phyloP scores from a whole-genome alignment of 2,329 filamentous ascomycete species.

The Paraconiothyrium brasiliense region DNA sequence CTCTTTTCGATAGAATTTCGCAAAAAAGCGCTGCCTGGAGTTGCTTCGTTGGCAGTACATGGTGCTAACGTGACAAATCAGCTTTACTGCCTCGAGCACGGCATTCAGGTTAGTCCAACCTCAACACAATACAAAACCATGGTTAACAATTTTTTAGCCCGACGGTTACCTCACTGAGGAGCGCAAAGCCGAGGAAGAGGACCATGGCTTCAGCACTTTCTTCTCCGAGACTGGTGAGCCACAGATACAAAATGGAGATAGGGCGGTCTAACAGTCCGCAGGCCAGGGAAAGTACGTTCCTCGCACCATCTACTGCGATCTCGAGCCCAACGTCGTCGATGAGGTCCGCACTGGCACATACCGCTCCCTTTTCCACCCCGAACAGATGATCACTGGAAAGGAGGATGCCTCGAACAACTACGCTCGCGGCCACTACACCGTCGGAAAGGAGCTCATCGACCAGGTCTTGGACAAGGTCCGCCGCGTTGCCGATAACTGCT shows the following conservation, averaged over 20 bases:
- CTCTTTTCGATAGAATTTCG: conserved; percentile 21
- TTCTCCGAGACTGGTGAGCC: conserved; percentile 97
- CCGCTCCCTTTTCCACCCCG: conserved; percentile 96
- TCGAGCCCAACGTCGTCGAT: conserved; percentile 99
- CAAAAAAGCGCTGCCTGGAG: conserved; percentile 44
- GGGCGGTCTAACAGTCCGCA: conserved; percentile 51
- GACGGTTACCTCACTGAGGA: conserved; percentile 99
- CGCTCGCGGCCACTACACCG: conserved; percentile 98
- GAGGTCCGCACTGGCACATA: conserved; percentile 98
- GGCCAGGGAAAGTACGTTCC: conserved; percentile 99
- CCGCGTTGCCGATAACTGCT: conserved; percentile 94
- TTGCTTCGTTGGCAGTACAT: conserved; percentile 42
- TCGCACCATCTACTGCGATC: conserved; percentile 98
- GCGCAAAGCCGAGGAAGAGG: conserved; percentile 90
- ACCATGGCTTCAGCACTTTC: conserved; percentile 99
- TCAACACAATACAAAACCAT: background rate
- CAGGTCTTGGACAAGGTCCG: conserved; percentile 97
- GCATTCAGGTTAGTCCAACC: conserved; percentile 82
- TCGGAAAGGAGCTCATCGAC: conserved; percentile 99
- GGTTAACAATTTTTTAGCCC: conserved; percentile 67
- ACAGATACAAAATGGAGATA: conserved; percentile 20
- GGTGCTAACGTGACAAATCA: conserved; percentile 56
- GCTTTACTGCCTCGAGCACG: conserved; percentile 99
- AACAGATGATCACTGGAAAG: conserved; percentile 99
- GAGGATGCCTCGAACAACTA: conserved; percentile 99